A percentile compares a stretch with the other conserved stretches of the same genome.
phyloP scores from a whole-genome alignment of 352 stramenopile genomes.

The Pythium periplocum region DNA sequence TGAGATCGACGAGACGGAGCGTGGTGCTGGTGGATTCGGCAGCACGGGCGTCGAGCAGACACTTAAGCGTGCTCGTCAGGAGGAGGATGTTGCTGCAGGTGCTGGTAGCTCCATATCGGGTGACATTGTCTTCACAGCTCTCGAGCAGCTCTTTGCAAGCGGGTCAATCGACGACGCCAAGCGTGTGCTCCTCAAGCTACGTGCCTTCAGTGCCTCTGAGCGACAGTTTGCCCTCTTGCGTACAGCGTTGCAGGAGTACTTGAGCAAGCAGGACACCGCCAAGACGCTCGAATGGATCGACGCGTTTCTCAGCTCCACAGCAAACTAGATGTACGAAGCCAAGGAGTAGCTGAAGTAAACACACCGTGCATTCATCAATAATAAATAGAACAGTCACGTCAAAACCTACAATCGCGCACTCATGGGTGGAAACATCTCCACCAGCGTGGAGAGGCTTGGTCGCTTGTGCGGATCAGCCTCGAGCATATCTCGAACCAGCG shows the following conservation, averaged over 20 bases:
- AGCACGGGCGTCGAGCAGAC: conserved; percentile 87
- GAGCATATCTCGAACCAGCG: conserved; percentile 41
- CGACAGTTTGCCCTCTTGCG: conserved; percentile 53
- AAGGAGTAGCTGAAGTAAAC: too few species aligned
- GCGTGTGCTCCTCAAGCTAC: conserved; percentile 45
- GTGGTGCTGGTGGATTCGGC: conserved; percentile 95
- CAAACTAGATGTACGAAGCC: conserved; percentile 11
- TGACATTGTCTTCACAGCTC: conserved; percentile 27
- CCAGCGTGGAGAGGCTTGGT: conserved; percentile 34
- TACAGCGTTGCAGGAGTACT: conserved; percentile 39
- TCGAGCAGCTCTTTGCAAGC: conserved; percentile 44
- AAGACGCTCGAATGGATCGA: conserved; percentile 69
- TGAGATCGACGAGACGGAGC: conserved; percentile 93
- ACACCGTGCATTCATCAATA: conserved; percentile 1
- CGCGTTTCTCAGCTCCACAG: conserved; percentile 40
- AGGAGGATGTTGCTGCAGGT: conserved; percentile 4
- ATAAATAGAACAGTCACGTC: conserved; percentile 17
- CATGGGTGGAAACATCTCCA: conserved; percentile 29
- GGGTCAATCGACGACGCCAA: conserved; percentile 48
- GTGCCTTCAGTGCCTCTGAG: conserved; percentile 42
- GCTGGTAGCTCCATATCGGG: background rate
- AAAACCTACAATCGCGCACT: conserved; percentile 47
- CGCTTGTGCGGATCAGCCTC: conserved; percentile 32
- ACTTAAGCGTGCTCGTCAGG: conserved; percentile 40
- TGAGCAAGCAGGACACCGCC: conserved; percentile 26